phyloP scores from a whole-genome alignment of 768 basidiomycete species.

The Boletellus sp. region DNA sequence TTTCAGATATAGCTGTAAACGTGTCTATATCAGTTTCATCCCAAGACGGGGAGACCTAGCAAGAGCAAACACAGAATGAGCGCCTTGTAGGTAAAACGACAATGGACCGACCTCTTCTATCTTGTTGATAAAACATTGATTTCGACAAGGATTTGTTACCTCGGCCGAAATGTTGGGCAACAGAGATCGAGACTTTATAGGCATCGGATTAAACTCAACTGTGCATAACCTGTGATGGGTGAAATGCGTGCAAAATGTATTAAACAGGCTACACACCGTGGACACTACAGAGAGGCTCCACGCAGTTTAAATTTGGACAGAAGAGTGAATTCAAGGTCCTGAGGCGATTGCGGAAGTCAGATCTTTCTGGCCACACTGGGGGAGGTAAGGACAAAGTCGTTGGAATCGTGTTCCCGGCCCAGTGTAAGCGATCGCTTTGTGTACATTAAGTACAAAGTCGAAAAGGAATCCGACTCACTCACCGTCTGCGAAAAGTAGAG shows the following conservation, averaged over 20 bases:
- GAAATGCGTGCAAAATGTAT: conserved; percentile 10
- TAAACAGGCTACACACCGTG: conserved; percentile 39
- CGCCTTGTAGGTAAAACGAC: neutral
- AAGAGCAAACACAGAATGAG: neutral
- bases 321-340: conserved; percentile 40
- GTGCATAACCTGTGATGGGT: conserved; percentile 10
- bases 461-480: conserved; percentile 21
- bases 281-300: conserved; percentile 45
- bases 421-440: conserved; percentile 32
- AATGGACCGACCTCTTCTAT: conserved; percentile 12
- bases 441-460: conserved; percentile 3
- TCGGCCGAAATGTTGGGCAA: conserved; percentile 1
- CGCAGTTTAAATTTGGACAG: conserved; percentile 51
- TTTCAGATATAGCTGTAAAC: conserved; percentile 38
- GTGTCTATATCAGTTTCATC: conserved; percentile 35
- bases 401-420: conserved; percentile 27
- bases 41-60: conserved; percentile 35
- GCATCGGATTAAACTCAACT: conserved; percentile 25
- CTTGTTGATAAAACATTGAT: conserved; percentile 26
- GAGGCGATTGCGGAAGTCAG: conserved; percentile 28
- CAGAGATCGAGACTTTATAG: neutral
- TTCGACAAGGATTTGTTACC: conserved; percentile 22
- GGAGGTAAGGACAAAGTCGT: conserved; percentile 11
- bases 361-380: conserved; percentile 5
- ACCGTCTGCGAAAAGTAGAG: conserved; percentile 21